A percentile compares a stretch with the other conserved stretches of the same genome.
These are phyloP conservation scores for Pseudognaphalium luteoalbum DNA, from an alignment of 129 eudicot genomes.

Conservation along the genomic window DNA sequence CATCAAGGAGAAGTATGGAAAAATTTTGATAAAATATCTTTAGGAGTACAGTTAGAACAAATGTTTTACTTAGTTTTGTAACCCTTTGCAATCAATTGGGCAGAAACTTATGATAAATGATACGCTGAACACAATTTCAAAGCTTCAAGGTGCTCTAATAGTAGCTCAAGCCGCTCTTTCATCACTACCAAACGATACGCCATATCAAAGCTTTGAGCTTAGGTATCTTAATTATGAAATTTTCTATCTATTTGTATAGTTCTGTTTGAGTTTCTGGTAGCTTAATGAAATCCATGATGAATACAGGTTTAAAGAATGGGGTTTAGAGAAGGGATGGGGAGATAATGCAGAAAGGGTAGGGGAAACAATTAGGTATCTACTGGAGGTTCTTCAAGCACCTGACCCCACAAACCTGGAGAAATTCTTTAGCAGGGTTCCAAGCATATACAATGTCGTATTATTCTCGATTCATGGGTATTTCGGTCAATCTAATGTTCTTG, in stretches of 20 bases:
- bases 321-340: slow-evolving; percentile 99
- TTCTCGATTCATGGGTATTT: slow-evolving; percentile 96
- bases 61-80: not conserved
- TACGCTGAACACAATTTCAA: slow-evolving; percentile 71
- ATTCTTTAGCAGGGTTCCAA: slow-evolving; percentile 81
- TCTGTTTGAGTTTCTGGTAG: not conserved
- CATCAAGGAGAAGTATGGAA: slow-evolving; percentile 79
- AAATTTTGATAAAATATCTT: not conserved
- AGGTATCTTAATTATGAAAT: slow-evolving; percentile 40
- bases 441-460: slow-evolving; percentile 68
- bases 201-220: slow-evolving; percentile 68
- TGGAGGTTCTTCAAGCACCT: slow-evolving; percentile 92
- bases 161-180: slow-evolving; percentile 83
- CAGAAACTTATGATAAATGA: slow-evolving; percentile 96
- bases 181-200: slow-evolving; percentile 63
- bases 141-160: slow-evolving; percentile 74
- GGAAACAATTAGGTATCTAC: slow-evolving; percentile 69
- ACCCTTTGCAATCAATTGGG: slow-evolving; percentile 27
- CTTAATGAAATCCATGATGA: not conserved
- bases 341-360: slow-evolving; percentile 68
- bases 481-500: slow-evolving; percentile 95
- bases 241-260: not conserved
- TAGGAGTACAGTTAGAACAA: not conserved
- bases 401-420: slow-evolving; percentile 73
- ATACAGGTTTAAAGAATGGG: slow-evolving; percentile 92